These are phyloP conservation scores for Fraxinus paxiana DNA, from an alignment of 305 asterid genomes.

Conservation along the genomic window DNA sequence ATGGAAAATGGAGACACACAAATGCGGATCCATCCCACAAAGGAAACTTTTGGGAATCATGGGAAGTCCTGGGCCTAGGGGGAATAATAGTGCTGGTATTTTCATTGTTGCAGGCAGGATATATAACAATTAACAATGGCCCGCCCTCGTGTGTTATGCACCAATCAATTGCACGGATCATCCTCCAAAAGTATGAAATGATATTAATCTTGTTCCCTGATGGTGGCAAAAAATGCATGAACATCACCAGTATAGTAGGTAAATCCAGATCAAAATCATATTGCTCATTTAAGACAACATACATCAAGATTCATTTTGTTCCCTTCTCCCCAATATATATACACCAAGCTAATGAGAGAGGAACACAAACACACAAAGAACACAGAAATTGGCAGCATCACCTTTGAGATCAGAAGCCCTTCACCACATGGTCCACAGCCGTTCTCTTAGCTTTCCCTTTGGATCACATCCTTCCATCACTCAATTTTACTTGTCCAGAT, in stretches of 20 bases:
- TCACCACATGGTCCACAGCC: background rate
- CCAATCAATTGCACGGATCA: background rate
- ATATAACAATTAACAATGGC: background rate
- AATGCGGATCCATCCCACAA: background rate
- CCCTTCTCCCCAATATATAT: background rate
- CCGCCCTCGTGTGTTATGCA: background rate
- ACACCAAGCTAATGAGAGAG: background rate
- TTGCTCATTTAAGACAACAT: background rate
- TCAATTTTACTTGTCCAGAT: background rate
- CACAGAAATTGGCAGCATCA: background rate
- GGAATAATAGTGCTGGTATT: background rate
- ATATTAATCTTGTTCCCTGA: background rate
- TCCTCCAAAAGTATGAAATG: background rate
- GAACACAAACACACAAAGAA: background rate
- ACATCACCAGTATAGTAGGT: background rate
- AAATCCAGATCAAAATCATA: background rate
- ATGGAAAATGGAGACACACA: background rate
- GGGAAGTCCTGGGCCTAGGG: background rate
- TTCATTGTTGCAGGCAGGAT: background rate
- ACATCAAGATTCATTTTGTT: background rate
- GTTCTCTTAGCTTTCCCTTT: background rate
- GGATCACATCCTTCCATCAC: background rate
- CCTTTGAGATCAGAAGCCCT: background rate
- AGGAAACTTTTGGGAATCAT: background rate
- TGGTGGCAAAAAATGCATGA: background rate